Conservation (phyloP, 768 basidiomycete species). For the Ramaria rubella region DNA sequence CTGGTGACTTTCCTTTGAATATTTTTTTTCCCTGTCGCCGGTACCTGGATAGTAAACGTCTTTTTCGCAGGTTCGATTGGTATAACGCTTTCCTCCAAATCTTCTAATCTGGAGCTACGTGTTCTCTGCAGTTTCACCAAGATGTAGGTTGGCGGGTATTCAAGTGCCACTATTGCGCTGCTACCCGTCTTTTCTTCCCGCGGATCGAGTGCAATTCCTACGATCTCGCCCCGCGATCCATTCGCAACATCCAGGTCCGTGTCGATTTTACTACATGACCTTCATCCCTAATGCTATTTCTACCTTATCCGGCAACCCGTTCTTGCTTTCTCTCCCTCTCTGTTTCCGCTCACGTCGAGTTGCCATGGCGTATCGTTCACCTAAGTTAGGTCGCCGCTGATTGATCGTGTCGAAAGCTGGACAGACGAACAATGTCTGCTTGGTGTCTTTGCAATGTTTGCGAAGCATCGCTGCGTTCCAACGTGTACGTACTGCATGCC, state of each 20-base stretch:
- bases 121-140: conserved; percentile 28
- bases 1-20: conserved; percentile 14
- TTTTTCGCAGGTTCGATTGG: conserved; percentile 24
- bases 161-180: conserved; percentile 19
- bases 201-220: conserved; percentile 28
- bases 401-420: conserved; percentile 25
- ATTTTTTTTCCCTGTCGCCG: background rate
- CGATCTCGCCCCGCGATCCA: conserved; percentile 31
- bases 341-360: conserved; percentile 5
- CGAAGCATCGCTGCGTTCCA: conserved; percentile 32
- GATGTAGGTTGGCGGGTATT: conserved; percentile 25
- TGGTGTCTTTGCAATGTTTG: conserved; percentile 20
- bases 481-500: conserved; percentile 26
- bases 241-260: conserved; percentile 37
- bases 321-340: conserved; percentile 13
- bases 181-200: conserved; percentile 19
- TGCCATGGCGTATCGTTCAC: conserved; percentile 5
- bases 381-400: conserved; percentile 3
- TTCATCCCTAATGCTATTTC: conserved; percentile 31
- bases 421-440: conserved; percentile 22
- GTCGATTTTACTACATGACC: conserved; percentile 32
- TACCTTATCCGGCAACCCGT: conserved; percentile 16
- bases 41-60: conserved; percentile 17
- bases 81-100: conserved; percentile 26
- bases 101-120: conserved; percentile 18